phyloP scores from a whole-genome alignment of 805 yeast genomes.

The Pichia scutulata region DNA sequence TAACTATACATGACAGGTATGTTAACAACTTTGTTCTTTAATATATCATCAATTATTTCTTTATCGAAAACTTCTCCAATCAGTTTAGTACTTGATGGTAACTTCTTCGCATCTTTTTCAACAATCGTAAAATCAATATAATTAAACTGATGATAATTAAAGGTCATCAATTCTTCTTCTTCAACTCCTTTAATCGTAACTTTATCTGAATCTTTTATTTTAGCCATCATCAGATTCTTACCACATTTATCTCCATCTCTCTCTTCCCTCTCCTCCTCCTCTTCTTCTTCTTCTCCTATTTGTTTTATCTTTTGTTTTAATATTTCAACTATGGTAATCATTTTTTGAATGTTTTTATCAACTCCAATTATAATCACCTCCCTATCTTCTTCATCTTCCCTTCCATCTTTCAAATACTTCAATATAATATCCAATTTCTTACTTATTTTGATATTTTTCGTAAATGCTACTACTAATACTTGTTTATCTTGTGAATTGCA shows the following conservation, averaged over 20 bases:
- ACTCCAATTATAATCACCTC: conserved; percentile 14
- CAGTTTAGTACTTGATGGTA: no score
- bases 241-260: not conserved
- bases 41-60: not conserved
- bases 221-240: conserved; percentile 15
- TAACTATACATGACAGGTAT: conserved; percentile 22
- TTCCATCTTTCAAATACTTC: conserved; percentile 1
- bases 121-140: conserved; percentile 15
- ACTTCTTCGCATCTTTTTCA: conserved; percentile 1
- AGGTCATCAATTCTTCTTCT: not conserved
- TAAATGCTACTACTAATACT: not conserved
- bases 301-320: conserved; percentile 21
- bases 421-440: conserved; percentile 15
- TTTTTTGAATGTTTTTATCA: conserved; percentile 22
- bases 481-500: not conserved
- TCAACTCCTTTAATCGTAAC: conserved; percentile 1
- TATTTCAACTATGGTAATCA: conserved; percentile 25
- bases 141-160: conserved; percentile 19
- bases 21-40: conserved; percentile 11
- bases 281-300: not conserved
- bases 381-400: conserved; percentile 6
- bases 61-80: not conserved
- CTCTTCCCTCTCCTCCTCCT: not conserved
- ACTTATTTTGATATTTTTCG: conserved; percentile 20
- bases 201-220: conserved; percentile 4